phyloP scores from a whole-genome alignment of 306 rosid genomes.

The Potentilla sterilis region DNA sequence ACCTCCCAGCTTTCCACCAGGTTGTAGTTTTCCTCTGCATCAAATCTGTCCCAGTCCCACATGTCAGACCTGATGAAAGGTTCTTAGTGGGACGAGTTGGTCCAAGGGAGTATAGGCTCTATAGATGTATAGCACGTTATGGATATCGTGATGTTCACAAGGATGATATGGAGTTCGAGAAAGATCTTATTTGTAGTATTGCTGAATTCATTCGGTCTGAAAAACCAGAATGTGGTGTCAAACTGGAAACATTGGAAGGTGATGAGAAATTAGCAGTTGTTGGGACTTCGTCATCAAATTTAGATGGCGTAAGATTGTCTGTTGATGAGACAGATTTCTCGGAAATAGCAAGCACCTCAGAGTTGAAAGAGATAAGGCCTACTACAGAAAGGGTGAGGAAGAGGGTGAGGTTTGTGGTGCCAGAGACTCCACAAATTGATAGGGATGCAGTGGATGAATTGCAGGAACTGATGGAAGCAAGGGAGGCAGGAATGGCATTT shows the following conservation, averaged over 20 bases:
- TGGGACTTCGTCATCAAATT: slow-evolving; percentile 67
- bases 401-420: slow-evolving; percentile 75
- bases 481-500: slow-evolving; percentile 94
- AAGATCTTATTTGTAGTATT: slow-evolving; percentile 80
- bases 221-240: slow-evolving; percentile 35
- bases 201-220: slow-evolving; percentile 83
- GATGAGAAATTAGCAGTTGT: slow-evolving; percentile 84
- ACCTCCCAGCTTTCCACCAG: slow-evolving; percentile 97
- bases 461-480: slow-evolving; percentile 85
- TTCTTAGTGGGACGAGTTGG: slow-evolving; percentile 97
- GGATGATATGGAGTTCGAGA: slow-evolving; percentile 87
- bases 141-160: slow-evolving; percentile 86
- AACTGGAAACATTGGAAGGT: slow-evolving; percentile 39
- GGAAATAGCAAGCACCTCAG: slow-evolving; percentile 49
- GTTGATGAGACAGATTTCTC: slow-evolving; percentile 44
- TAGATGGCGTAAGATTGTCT: slow-evolving; percentile 62
- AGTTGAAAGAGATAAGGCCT: slow-evolving; percentile 59
- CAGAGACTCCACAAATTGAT: slow-evolving; percentile 65
- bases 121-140: slow-evolving; percentile 92
- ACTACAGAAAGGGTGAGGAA: slow-evolving; percentile 55
- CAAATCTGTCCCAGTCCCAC: slow-evolving; percentile 96
- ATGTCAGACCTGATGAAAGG: slow-evolving; percentile 82
- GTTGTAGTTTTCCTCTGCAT: slow-evolving; percentile 91
- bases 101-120: slow-evolving; percentile 82
- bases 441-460: slow-evolving; percentile 60